A percentile compares a stretch with the other conserved stretches of the same genome.
Conservation (phyloP, 2,329 filamentous ascomycete genomes). For the Alternaria conjuncta region DNA sequence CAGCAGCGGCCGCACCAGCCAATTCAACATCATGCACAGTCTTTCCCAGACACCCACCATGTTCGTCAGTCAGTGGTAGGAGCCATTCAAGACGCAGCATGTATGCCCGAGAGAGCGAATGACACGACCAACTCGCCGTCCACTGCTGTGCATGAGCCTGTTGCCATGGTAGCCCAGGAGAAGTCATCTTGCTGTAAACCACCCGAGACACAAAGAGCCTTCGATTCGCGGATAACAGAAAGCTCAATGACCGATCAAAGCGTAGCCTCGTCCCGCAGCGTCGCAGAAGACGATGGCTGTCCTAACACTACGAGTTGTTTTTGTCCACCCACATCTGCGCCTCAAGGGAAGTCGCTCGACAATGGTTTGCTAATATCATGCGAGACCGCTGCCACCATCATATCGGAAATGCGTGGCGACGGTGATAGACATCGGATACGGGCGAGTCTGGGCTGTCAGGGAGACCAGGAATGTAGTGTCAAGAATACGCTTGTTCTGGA, state of each 20-base stretch:
- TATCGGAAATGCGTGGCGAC: constrained; percentile 37
- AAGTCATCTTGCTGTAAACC: background rate
- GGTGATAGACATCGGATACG: constrained; percentile 25
- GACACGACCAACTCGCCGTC: background rate
- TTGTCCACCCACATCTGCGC: constrained; percentile 20
- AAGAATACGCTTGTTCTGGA: constrained; percentile 34
- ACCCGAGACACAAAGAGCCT: background rate
- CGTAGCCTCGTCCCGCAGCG: background rate
- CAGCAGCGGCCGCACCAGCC: background rate
- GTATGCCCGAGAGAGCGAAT: background rate
- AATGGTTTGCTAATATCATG: constrained; percentile 32
- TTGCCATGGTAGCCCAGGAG: background rate
- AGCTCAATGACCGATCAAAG: background rate
- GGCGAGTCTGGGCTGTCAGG: constrained; percentile 27
- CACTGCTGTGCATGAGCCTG: background rate
- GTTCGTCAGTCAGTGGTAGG: background rate
- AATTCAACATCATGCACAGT: background rate
- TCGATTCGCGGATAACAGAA: background rate
- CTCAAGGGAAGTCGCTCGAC: background rate
- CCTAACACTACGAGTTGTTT: constrained; percentile 28
- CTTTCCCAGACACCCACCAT: background rate
- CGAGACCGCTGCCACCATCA: constrained; percentile 35
- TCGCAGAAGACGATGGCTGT: constrained; percentile 16
- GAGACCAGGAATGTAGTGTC: constrained; percentile 24
- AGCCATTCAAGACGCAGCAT: background rate